Base-by-base conservation (phyloP, 495 filamentous ascomycete genomes). In the Choiromyces venosus region DNA sequence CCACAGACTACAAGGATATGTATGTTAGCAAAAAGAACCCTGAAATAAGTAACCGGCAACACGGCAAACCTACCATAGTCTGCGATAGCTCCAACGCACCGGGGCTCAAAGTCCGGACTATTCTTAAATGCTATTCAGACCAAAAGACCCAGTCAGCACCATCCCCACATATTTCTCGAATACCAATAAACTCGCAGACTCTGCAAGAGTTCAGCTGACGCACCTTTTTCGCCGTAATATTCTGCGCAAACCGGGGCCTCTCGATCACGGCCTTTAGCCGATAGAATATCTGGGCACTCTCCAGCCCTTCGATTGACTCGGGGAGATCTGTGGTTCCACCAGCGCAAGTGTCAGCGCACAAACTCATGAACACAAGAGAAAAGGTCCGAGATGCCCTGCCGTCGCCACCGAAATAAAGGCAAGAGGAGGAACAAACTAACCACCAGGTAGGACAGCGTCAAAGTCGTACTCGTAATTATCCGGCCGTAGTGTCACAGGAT, bases 401-500 rank as follows among this genome's bases (percentile, higher is more conserved):
- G 40, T 39, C 10, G 19, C 18, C 56, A 39, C 36, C 9, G 4
- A 25, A 37, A 14, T 33, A 61, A 61, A 61, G 25, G 25, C 7
- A 7, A 4, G 25, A 61, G 52, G 25, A 16, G 25, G 25, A 33
- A 35, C 56, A 35, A 65, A 37, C 81, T 89, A 88, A 70, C 88
- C 85, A 37, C 93, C 92, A 21, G 92, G 87, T 19, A 98, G 84
- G 67, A 90, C 84, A 73, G 93, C 83, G 76, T 95, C 89, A 82
- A 97, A 97, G 0, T 91, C 91, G 84, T 91, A 97, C 82, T 97
- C 94, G 82, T 97, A 94, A 80, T 94, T 93, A 38, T 67, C 92
- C 93, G 5, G 91, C 86, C 65, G 68, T 40, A 78, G 70, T 37
- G 73, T 79, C 46, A 77, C 69, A 66, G 85, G 73, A 83, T 87